phyloP scores from a whole-genome alignment of 306 rosid species.

The Cicer cuneatum region DNA sequence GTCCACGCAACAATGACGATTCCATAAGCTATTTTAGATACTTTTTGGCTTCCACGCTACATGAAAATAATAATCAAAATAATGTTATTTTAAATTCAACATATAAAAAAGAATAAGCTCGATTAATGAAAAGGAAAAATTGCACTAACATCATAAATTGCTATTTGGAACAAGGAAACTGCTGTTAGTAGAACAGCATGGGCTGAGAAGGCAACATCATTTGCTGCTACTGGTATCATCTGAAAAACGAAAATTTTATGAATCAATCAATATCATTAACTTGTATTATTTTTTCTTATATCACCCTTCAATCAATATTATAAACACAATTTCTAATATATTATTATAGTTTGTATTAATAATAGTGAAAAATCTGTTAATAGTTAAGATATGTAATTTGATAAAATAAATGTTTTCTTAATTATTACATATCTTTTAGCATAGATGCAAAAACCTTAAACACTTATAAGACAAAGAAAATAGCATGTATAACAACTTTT shows the following conservation, averaged over 20 bases:
- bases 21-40: conserved; percentile 64
- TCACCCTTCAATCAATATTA: too few relatives aligned
- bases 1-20: conserved; percentile 71
- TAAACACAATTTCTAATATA: too few relatives aligned
- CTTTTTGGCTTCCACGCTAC: conserved; percentile 81
- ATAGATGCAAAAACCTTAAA: too few relatives aligned
- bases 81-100: conserved; percentile 6
- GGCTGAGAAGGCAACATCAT: conserved; percentile 87
- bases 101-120: background rate
- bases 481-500: too few relatives aligned
- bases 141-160: conserved; percentile 71
- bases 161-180: conserved; percentile 71
- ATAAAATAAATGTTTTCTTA: too few relatives aligned
- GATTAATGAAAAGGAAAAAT: background rate
- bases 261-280: too few relatives aligned
- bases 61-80: conserved; percentile 34
- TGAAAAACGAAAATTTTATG: conserved; percentile 37
- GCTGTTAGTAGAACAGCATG: conserved; percentile 88
- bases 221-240: conserved; percentile 98
- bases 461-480: too few relatives aligned
- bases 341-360: too few relatives aligned
- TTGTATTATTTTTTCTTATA: too few relatives aligned
- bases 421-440: too few relatives aligned
- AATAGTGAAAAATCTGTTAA: too few relatives aligned
- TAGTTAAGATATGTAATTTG: too few relatives aligned